Base-by-base conservation (phyloP, 2,329 filamentous ascomycete species). In the Exophiala sp. region DNA sequence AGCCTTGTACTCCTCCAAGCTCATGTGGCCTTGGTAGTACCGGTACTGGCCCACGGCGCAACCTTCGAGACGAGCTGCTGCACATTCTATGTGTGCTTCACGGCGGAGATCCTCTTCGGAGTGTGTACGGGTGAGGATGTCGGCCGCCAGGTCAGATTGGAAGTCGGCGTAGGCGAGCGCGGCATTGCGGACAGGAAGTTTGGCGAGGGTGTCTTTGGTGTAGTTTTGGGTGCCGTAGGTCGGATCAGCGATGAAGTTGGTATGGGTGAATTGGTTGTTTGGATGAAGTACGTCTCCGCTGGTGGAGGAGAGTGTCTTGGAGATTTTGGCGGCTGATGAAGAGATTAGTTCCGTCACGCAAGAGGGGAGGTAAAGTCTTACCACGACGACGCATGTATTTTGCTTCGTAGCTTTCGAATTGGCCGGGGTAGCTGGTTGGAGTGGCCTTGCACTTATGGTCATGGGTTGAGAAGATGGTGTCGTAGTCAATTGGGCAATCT, bases 11-110 rank as follows among this genome's bases (percentile, higher is more conserved):
- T 64, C 58, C 38, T 59, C 62, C 18, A 62, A 24, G 14, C 47
- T 62, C 58, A 62, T 55, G 47, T 61, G 55, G 8, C 62, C 62
- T 45, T 60, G 46, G 42, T 57, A 58, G 50, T 62, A 64, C 16
- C 62, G 54, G 39, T 59, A 62, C 20, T 60, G 44, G 45, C 62
- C 62, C 21, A 59, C 60, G 20, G 49, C 39, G 16, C 57, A 54
- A 29, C 62, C 60, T 33, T 61, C 54, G 29, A 64, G 56, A 7
- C 62, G 47, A 9, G 62, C 62, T 8, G 36, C 14, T 14, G 58
- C 47, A 44, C 58, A 61, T 47, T 64, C 62, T 18, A 46, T 52
- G 21, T 60, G 57, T n/a, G 54, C 43, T 33, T 60, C 55, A 14
- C 52, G 55, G 20, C 60, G 58, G 6, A 62, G 50, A 24, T 41